A percentile compares a stretch with the other conserved stretches of the same genome.
phyloP scores from a whole-genome alignment of 768 basidiomycete genomes.

The Podaxis rugospora region DNA sequence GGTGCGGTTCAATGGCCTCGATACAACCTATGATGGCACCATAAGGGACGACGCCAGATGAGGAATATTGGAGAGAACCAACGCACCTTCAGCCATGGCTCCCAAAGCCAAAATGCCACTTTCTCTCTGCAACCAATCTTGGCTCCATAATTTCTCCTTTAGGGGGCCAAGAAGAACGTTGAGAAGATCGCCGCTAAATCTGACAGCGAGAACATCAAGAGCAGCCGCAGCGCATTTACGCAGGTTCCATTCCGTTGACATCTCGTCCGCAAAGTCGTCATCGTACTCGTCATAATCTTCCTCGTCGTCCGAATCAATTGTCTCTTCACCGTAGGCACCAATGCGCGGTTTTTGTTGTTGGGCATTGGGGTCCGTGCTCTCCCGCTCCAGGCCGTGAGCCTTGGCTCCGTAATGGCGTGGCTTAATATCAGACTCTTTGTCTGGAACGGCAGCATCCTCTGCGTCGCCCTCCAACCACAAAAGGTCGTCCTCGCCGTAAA shows the following conservation, averaged over 20 bases:
- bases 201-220: conserved; percentile 92
- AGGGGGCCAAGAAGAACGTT: conserved; percentile 84
- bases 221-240: conserved; percentile 98
- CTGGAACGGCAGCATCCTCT: conserved; percentile 86
- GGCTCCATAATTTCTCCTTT: conserved; percentile 91
- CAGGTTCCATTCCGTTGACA: conserved; percentile 97
- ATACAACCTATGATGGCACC: conserved; percentile 72
- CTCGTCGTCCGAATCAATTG: conserved; percentile 80
- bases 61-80: background rate
- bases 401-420: conserved; percentile 89
- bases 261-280: conserved; percentile 93
- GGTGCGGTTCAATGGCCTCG: conserved; percentile 90
- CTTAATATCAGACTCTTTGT: conserved; percentile 95
- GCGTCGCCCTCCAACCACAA: conserved; percentile 90
- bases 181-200: conserved; percentile 86
- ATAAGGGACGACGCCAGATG: background rate
- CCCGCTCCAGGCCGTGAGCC: conserved; percentile 80
- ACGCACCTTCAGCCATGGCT: conserved; percentile 95
- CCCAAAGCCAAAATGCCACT: conserved; percentile 94
- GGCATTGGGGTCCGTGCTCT: conserved; percentile 36
- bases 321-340: conserved; percentile 79
- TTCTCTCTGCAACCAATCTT: conserved; percentile 92
- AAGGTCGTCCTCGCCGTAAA: conserved; percentile 95
- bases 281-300: conserved; percentile 86
- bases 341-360: conserved; percentile 33